Conservation (phyloP, 2,329 filamentous ascomycete genomes). For the Coniella vitis region DNA sequence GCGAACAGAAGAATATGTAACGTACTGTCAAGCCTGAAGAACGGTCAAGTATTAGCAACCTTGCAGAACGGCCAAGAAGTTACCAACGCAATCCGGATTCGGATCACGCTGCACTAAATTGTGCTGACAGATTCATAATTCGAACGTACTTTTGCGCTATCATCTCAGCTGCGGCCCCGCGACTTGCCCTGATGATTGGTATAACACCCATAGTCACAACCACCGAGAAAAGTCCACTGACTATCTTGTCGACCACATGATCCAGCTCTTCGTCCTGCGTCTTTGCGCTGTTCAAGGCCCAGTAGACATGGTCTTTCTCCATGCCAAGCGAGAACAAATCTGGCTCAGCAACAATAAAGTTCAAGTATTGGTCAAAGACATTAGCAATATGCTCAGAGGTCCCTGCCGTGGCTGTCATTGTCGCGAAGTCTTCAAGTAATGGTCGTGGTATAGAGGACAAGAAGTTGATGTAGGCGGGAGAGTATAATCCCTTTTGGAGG, state of each 20-base stretch:
- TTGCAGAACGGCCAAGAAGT: background rate
- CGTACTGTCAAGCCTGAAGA: conserved; percentile 56
- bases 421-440: conserved; percentile 88
- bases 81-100: background rate
- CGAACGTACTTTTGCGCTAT: conserved; percentile 65
- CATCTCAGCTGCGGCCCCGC: conserved; percentile 86
- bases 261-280: conserved; percentile 89
- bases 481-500: conserved; percentile 80
- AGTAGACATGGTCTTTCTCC: conserved; percentile 85
- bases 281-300: conserved; percentile 89
- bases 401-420: conserved; percentile 74
- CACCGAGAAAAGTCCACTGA: conserved; percentile 95
- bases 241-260: conserved; percentile 78
- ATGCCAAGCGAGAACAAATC: conserved; percentile 93
- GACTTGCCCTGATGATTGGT: conserved; percentile 90
- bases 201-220: conserved; percentile 98
- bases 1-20: background rate
- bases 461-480: conserved; percentile 94
- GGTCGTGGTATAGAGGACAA: conserved; percentile 86
- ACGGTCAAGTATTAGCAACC: background rate
- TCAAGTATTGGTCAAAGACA: conserved; percentile 93
- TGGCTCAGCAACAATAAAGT: conserved; percentile 93
- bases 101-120: too few relatives aligned
- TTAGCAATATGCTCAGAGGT: conserved; percentile 88
- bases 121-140: background rate